Conservation (phyloP, 2,329 filamentous ascomycete species). For the Penicillium glabrum region DNA sequence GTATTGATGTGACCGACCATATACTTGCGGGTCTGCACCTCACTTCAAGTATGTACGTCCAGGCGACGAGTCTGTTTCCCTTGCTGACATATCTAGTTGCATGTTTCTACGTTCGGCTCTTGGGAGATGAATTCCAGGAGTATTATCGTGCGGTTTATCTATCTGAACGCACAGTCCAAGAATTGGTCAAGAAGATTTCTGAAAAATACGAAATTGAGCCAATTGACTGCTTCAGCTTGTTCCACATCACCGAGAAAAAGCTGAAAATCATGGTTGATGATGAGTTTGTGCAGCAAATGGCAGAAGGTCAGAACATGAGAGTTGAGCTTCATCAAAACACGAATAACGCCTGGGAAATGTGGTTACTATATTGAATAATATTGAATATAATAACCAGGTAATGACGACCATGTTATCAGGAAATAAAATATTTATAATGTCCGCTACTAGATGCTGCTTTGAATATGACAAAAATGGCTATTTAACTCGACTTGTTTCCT, state of each 20-base stretch:
- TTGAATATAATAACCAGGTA: background rate
- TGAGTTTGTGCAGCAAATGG: conserved; percentile 74
- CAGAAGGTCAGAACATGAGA: conserved; percentile 82
- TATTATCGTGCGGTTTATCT: conserved; percentile 82
- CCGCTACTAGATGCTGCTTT: too few species aligned
- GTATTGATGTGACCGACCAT: background rate
- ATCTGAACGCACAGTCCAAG: conserved; percentile 67
- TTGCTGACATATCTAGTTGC: conserved; percentile 54
- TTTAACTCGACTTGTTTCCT: too few species aligned
- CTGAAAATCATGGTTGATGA: conserved; percentile 83
- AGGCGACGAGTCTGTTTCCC: background rate
- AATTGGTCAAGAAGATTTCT: conserved; percentile 69
- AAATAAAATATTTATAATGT: too few species aligned
- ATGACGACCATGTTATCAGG: too few species aligned
- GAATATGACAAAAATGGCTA: too few species aligned
- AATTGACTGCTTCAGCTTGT: conserved; percentile 49
- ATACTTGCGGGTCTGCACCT: background rate
- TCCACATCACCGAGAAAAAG: conserved; percentile 69
- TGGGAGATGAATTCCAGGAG: conserved; percentile 51
- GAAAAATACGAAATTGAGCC: conserved; percentile 76
- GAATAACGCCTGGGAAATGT: background rate
- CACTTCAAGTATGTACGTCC: background rate
- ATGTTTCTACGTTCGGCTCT: conserved; percentile 74
- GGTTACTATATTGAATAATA: background rate
- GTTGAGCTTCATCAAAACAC: background rate